These are phyloP conservation scores for Kazachstania viticola DNA, from an alignment of 805 yeast species.

Conservation along the genomic window DNA sequence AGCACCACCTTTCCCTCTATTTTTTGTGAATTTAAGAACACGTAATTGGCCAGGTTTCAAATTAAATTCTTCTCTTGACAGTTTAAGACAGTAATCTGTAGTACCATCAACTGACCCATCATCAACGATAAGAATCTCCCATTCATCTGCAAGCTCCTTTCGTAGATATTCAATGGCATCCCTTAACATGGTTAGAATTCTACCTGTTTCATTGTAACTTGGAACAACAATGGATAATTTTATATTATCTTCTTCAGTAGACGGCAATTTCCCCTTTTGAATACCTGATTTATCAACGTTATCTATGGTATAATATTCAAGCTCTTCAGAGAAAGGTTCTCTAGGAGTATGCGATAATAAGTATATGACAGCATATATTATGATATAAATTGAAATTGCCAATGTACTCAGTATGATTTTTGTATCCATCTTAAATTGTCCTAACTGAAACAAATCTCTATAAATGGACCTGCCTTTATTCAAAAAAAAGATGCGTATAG, in stretches of 20 bases:
- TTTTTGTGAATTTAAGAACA: conserved; percentile 56
- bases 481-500: too few species aligned
- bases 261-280: conserved; percentile 23
- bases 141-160: conserved; percentile 20
- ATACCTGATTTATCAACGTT: conserved; percentile 10
- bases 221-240: conserved; percentile 77
- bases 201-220: conserved; percentile 75
- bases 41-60: conserved; percentile 50
- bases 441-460: too few species aligned
- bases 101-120: conserved; percentile 88
- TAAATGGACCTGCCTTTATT: too few species aligned
- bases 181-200: conserved; percentile 61
- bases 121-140: conserved; percentile 77
- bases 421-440: not conserved
- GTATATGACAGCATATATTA: conserved; percentile 32
- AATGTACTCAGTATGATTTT: conserved; percentile 1
- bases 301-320: conserved; percentile 41
- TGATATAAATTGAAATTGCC: conserved; percentile 2
- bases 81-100: conserved; percentile 52
- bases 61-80: conserved; percentile 35
- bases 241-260: conserved; percentile 28
- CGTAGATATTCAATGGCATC: conserved; percentile 52
- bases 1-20: conserved; percentile 95
- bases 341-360: conserved; percentile 57
- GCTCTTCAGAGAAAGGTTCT: conserved; percentile 39